Conservation (phyloP, 768 basidiomycete species). For the Serendipita sp. region DNA sequence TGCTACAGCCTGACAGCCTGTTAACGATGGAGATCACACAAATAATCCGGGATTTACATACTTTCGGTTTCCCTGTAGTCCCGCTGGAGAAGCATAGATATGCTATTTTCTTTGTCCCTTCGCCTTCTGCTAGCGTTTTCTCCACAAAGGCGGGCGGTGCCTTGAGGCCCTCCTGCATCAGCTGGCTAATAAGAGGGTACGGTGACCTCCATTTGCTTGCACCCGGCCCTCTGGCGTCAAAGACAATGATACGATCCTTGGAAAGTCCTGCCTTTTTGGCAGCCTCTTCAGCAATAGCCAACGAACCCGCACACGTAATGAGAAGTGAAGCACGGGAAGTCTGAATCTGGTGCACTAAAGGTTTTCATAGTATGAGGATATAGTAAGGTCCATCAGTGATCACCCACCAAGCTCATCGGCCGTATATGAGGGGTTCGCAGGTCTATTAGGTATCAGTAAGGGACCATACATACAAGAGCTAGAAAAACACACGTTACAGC, state of each 20-base stretch:
- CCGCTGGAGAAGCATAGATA: slow-evolving; percentile 60
- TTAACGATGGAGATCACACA: background rate
- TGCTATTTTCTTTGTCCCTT: slow-evolving; percentile 53
- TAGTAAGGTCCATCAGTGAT: background rate
- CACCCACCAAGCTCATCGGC: slow-evolving; percentile 12
- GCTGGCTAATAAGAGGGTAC: slow-evolving; percentile 24
- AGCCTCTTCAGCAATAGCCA: background rate
- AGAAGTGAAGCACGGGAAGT: slow-evolving; percentile 10
- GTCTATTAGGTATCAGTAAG: slow-evolving; percentile 5
- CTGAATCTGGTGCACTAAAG: slow-evolving; percentile 11
- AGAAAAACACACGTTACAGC: slow-evolving; percentile 10
- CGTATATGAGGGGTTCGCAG: slow-evolving; percentile 14
- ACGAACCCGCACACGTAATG: slow-evolving; percentile 5
- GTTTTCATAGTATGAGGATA: background rate
- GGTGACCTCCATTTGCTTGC: background rate
- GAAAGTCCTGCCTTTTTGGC: background rate
- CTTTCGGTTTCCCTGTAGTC: slow-evolving; percentile 49
- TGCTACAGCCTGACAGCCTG: slow-evolving; percentile 36
- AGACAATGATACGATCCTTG: slow-evolving; percentile 3
- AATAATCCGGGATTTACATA: background rate
- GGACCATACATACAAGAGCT: background rate
- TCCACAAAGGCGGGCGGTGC: slow-evolving; percentile 29
- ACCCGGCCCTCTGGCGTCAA: background rate
- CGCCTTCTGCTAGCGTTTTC: slow-evolving; percentile 34
- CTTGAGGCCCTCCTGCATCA: slow-evolving; percentile 34